A percentile compares a stretch with the other conserved stretches of the same genome.
phyloP scores from a whole-genome alignment of 1,284 basidiomycete species.

The Tausonia pullulans region DNA sequence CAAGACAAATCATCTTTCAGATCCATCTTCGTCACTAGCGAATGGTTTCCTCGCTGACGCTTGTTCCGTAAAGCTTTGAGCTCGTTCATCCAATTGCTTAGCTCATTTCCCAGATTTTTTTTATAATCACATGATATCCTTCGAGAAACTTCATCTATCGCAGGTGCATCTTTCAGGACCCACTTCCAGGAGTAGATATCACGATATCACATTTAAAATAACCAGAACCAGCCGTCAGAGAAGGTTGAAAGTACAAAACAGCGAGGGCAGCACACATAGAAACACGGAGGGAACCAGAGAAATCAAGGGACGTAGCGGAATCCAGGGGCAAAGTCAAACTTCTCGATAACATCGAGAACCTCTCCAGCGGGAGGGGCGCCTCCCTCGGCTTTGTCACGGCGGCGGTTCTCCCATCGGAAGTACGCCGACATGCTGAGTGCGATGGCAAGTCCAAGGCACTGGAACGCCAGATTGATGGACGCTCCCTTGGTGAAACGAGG shows the following conservation, averaged over 20 bases:
- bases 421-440: constrained; percentile 31
- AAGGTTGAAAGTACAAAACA: background rate
- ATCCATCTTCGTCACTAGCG: too few relatives aligned
- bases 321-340: constrained; percentile 25
- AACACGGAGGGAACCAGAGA: background rate
- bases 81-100: too few relatives aligned
- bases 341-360: constrained; percentile 23
- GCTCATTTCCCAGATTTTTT: too few relatives aligned
- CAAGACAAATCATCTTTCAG: too few relatives aligned
- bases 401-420: constrained; percentile 34
- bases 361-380: constrained; percentile 29
- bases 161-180: too few relatives aligned
- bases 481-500: constrained; percentile 35
- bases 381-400: constrained; percentile 35
- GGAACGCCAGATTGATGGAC: constrained; percentile 37
- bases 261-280: background rate
- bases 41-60: too few relatives aligned
- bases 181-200: too few relatives aligned
- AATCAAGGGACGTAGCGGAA: constrained; percentile 16
- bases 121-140: too few relatives aligned
- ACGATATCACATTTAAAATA: too few relatives aligned
- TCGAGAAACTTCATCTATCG: too few relatives aligned
- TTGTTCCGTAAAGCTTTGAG: too few relatives aligned
- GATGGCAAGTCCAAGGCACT: constrained; percentile 31
- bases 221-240: too few relatives aligned